Evolutionary conservation across 768 basidiomycete species (phyloP), one percentile per base, ranked within the genome.

Genomic region (Cyathus striatus): DNA sequence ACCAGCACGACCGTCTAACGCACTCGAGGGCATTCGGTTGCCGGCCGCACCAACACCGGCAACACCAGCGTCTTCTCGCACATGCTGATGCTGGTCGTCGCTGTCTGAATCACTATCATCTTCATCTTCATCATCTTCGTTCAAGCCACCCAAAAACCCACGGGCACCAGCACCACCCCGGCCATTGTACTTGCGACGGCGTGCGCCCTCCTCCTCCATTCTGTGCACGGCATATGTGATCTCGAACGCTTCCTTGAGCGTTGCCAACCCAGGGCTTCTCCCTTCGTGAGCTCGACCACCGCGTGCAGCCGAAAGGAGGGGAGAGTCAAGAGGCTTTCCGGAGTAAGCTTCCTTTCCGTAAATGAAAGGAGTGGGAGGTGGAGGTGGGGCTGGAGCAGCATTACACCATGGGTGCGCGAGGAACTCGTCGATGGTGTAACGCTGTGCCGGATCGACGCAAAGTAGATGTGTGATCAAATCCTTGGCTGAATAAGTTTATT

Each of bases 371-470:
- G 87, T 86, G 10, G 85, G 78, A 1, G 79, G 79, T 3, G 79
- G 76, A 0, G 78, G 75, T 1, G 82, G 78, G 1, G 74, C 78
- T 12, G 83, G 75, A 2, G 70, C 70, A 14, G 79, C 82, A 44
- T 75, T 87, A 61, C 91, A 91, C 96, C 96, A 99, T 2, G 95
- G 93, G 57, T 99, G 96, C 4, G 80, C 81, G 40, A 98, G 73
- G 66, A 99, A 99, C 64, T 98, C 94, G 60, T 98, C 94, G 58
- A 99, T 98, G 13, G 94, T 96, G 62, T 91, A 98, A 47, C 96
- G 82, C 58, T 93, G 89, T 4, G 88, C 80, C 2, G 96, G 94
- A 59, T 99, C 93, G 34, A 98, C 90, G 53, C 94, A 97, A 10
- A 99, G 79, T 2, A 99, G 69, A 59, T 98, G 94, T 16, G 84